phyloP scores from a whole-genome alignment of 2,329 filamentous ascomycete species.

The Diaporthe caulivora region DNA sequence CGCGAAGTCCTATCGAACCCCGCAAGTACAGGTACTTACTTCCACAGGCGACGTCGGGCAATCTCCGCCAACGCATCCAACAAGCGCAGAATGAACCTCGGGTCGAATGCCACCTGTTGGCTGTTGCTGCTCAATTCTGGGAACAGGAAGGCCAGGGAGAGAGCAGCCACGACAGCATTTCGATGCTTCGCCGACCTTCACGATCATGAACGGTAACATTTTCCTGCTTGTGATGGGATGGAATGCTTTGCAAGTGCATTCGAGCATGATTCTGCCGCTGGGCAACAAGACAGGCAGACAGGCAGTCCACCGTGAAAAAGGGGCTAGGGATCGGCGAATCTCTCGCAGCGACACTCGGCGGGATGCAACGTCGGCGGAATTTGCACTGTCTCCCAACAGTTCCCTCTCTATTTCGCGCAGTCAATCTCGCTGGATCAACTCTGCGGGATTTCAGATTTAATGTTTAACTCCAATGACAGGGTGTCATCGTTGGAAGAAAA shows the following conservation, averaged over 20 bases:
- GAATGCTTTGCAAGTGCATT: slow-evolving; percentile 6
- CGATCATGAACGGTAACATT: background rate
- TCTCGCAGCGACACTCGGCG: slow-evolving; percentile 24
- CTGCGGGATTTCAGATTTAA: slow-evolving; percentile 9
- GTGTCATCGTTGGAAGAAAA: background rate
- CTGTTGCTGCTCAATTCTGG: background rate
- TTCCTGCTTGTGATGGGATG: background rate
- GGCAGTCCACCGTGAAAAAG: slow-evolving; percentile 19
- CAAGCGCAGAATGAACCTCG: background rate
- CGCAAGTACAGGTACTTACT: slow-evolving; percentile 31
- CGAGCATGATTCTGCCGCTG: background rate
- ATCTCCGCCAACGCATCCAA: slow-evolving; percentile 27
- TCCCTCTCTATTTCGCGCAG: slow-evolving; percentile 10
- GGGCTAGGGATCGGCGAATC: slow-evolving; percentile 34
- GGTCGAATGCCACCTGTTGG: background rate
- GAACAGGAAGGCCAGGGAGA: background rate
- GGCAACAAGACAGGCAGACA: background rate
- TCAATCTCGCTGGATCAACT: background rate
- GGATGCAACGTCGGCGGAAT: slow-evolving; percentile 29
- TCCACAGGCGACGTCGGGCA: slow-evolving; percentile 29
- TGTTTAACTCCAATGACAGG: slow-evolving; percentile 1
- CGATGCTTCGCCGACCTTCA: background rate
- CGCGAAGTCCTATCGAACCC: background rate
- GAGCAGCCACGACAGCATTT: background rate
- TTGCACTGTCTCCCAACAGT: slow-evolving; percentile 18